These are phyloP conservation scores for Beauveria sp. DNA, from an alignment of 2,329 filamentous ascomycete species.

Conservation along the genomic window DNA sequence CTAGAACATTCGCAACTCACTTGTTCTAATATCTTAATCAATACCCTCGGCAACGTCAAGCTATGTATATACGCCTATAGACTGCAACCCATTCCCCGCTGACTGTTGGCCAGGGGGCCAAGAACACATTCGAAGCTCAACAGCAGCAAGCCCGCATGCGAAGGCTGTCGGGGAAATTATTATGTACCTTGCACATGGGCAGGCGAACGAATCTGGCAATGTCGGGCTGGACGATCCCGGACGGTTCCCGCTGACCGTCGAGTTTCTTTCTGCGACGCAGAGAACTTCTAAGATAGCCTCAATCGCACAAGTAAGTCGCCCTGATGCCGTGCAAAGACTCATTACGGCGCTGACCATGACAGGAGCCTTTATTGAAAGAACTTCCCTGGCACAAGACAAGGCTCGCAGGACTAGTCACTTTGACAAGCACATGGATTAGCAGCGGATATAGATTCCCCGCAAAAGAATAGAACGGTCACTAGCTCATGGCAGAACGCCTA, in stretches of 20 bases:
- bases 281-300: background rate
- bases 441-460: background rate
- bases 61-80: constrained; percentile 3
- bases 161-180: background rate
- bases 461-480: background rate
- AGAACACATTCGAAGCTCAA: background rate
- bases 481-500: background rate
- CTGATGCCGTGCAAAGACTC: background rate
- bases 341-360: background rate
- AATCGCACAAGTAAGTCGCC: background rate
- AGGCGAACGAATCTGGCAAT: background rate
- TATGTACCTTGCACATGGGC: background rate
- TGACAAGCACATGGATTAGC: background rate
- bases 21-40: constrained; percentile 10
- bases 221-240: background rate
- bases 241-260: background rate
- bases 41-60: constrained; percentile 6
- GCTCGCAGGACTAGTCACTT: background rate
- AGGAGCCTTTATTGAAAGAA: background rate
- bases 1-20: constrained; percentile 10
- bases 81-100: background rate
- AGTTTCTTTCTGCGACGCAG: background rate
- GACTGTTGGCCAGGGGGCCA: constrained; percentile 2
- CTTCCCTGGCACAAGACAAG: background rate
- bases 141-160: background rate